Conservation (phyloP, 345 rosid genomes). For the Brassica nigra region DNA sequence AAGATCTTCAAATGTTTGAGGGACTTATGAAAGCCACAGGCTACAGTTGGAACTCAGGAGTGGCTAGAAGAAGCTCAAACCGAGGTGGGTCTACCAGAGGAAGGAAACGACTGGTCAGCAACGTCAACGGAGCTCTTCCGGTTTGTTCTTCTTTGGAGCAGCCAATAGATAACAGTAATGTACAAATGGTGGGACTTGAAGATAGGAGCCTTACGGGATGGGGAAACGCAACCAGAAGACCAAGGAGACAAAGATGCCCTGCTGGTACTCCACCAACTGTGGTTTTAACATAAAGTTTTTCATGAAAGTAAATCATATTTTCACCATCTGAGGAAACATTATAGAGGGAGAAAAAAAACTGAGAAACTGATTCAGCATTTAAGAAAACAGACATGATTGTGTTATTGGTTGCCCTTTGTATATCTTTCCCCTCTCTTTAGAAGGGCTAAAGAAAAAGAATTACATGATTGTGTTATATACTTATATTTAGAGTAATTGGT, state of each 20-base stretch:
- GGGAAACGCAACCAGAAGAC: conserved; percentile 91
- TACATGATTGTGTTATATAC: conserved; percentile 15
- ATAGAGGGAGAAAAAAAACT: conserved; percentile 37
- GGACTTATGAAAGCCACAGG: conserved; percentile 87
- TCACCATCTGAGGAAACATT: conserved; percentile 30
- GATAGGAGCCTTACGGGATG: conserved; percentile 71
- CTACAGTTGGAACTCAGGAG: conserved; percentile 64
- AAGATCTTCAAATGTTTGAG: conserved; percentile 89
- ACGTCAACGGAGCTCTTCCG: conserved; percentile 44
- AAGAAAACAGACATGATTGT: conserved; percentile 18
- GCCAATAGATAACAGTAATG: conserved; percentile 49
- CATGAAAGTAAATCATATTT: background rate
- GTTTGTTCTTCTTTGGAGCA: conserved; percentile 55
- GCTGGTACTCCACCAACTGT: conserved; percentile 65
- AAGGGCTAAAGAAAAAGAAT: conserved; percentile 19
- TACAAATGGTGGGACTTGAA: conserved; percentile 65
- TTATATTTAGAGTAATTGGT: conserved; percentile 16
- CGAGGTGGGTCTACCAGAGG: conserved; percentile 75
- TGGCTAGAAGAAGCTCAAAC: conserved; percentile 69
- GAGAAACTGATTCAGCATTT: conserved; percentile 30
- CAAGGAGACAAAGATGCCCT: conserved; percentile 89
- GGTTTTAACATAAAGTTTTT: conserved; percentile 48
- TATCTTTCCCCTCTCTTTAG: conserved; percentile 20
- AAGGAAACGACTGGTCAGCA: conserved; percentile 51
- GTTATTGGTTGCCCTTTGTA: conserved; percentile 36